Conservation (phyloP, 116 monocot species). For the Papilionanthe hybrid region DNA sequence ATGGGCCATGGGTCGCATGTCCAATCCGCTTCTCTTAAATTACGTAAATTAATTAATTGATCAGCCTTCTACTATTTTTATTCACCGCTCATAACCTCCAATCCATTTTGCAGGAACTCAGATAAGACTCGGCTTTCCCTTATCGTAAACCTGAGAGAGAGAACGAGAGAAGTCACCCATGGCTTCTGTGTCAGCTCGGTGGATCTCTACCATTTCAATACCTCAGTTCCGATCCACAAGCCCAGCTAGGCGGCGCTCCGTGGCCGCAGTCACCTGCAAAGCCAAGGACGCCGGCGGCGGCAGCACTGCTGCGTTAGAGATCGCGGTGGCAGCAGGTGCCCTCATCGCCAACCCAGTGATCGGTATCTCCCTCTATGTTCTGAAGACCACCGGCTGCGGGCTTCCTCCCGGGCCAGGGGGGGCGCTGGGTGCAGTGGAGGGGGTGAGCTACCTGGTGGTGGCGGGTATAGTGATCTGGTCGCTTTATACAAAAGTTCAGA, state of each 20-base stretch:
- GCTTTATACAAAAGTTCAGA: constrained; percentile 60
- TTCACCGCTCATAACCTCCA: too few species aligned
- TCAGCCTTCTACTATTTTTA: too few species aligned
- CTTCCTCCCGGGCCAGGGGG: constrained; percentile 79
- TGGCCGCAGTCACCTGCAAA: constrained; percentile 27
- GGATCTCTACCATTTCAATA: neutral
- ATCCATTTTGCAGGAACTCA: too few species aligned
- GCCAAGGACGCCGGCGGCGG: constrained; percentile 31
- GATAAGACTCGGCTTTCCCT: too few species aligned
- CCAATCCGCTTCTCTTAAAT: too few species aligned
- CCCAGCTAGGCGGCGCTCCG: neutral
- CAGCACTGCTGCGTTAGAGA: constrained; percentile 14
- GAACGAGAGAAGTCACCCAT: neutral
- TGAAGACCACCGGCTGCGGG: constrained; percentile 89
- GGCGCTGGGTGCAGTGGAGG: constrained; percentile 63
- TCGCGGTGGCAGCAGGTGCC: constrained; percentile 39
- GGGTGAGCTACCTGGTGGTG: constrained; percentile 76
- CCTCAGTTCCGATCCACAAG: neutral
- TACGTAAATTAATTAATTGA: too few species aligned
- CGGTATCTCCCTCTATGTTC: constrained; percentile 59
- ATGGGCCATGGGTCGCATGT: too few species aligned
- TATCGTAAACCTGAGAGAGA: neutral
- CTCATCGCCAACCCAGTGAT: constrained; percentile 54
- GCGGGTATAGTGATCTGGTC: constrained; percentile 78
- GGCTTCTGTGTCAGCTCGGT: neutral